These are phyloP conservation scores for Thuidium tamariscinum DNA, from an alignment of 225 moss, liverwort and hornwort genomes.

Conservation along the genomic window DNA sequence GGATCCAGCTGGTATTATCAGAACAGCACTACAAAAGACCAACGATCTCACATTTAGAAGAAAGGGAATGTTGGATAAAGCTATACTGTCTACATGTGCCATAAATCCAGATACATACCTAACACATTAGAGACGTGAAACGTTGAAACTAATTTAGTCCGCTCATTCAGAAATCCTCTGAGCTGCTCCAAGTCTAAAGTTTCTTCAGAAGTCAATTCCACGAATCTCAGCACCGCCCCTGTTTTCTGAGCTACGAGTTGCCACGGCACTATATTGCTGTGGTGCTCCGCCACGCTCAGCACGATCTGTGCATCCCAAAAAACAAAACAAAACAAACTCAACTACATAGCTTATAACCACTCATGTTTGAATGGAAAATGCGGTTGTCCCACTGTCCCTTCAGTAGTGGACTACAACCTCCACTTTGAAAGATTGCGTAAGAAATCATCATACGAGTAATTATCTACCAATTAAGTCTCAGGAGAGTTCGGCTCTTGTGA, in stretches of 20 bases:
- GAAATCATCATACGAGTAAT: background rate
- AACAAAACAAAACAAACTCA: background rate
- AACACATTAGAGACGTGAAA: conserved; percentile 79
- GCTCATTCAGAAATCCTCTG: conserved; percentile 48
- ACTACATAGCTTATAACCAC: background rate
- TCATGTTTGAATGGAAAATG: background rate
- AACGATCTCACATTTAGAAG: background rate
- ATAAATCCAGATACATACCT: conserved; percentile 20
- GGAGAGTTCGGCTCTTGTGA: background rate
- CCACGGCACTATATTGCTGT: conserved; percentile 95
- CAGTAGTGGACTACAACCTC: background rate
- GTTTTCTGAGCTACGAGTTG: conserved; percentile 68
- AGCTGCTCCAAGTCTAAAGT: conserved; percentile 58
- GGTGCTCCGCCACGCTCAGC: conserved; percentile 78
- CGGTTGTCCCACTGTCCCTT: background rate
- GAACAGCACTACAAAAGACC: background rate
- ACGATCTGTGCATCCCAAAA: conserved; percentile 42
- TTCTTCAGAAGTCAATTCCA: conserved; percentile 63
- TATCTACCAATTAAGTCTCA: background rate
- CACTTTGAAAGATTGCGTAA: background rate
- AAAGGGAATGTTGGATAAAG: background rate
- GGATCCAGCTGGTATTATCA: background rate
- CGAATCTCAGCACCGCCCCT: conserved; percentile 72
- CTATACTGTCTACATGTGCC: background rate
- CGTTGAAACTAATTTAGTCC: conserved; percentile 69